Percentiles rank a stretch among this genome's conserved stretches.
Evolutionary conservation across 768 basidiomycete species (phyloP).

Genomic region (Termitomyces heimii): DNA sequence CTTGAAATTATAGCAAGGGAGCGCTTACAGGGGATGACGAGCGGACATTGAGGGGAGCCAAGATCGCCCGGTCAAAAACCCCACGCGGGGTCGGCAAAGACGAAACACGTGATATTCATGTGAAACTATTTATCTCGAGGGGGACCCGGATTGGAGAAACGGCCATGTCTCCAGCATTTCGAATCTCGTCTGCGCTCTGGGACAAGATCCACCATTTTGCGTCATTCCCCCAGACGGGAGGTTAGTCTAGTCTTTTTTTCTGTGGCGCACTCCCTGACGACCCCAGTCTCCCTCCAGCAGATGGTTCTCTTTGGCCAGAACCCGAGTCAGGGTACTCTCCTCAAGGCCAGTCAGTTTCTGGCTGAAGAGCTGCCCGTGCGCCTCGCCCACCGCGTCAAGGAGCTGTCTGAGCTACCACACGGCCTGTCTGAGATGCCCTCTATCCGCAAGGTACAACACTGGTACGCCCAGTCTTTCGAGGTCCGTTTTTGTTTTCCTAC

Average conservation of each 20-base stretch:
- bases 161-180: slow-evolving; percentile 59
- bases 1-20: background rate
- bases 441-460: slow-evolving; percentile 92
- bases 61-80: no score
- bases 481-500: slow-evolving; percentile 27
- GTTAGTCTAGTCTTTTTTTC: slow-evolving; percentile 27
- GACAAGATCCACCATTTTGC: slow-evolving; percentile 82
- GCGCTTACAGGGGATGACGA: slow-evolving; percentile 6
- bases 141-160: no score
- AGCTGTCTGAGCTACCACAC: slow-evolving; percentile 91
- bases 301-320: slow-evolving; percentile 98
- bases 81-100: no score
- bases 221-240: slow-evolving; percentile 80
- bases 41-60: no score
- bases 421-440: slow-evolving; percentile 87
- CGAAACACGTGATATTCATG: background rate
- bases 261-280: background rate
- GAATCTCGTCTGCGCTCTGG: slow-evolving; percentile 64
- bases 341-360: slow-evolving; percentile 90
- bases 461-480: slow-evolving; percentile 99
- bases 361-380: slow-evolving; percentile 94
- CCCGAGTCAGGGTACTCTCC: slow-evolving; percentile 87
- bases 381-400: slow-evolving; percentile 92
- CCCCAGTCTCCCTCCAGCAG: slow-evolving; percentile 85
- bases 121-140: background rate